A percentile compares a stretch with the other conserved stretches of the same genome.
Conservation (phyloP, 2,329 filamentous ascomycete genomes). For the Colletotrichum sp. region DNA sequence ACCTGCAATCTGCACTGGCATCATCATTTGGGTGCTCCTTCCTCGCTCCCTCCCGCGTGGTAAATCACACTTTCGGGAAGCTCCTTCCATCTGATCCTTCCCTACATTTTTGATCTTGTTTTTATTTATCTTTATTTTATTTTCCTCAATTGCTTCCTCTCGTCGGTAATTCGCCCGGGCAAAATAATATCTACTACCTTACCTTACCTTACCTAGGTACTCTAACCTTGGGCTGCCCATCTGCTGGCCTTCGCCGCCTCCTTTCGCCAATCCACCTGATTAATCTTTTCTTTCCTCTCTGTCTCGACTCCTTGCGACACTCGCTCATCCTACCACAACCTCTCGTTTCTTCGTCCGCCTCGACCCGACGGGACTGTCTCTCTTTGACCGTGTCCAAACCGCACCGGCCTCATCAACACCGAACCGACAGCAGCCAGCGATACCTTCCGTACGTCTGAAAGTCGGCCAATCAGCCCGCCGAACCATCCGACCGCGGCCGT, state of each 20-base stretch:
- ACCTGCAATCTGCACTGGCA: constrained; percentile 5
- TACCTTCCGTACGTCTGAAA: not conserved
- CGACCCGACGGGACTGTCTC: not conserved
- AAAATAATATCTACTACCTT: not conserved
- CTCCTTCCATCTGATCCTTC: not conserved
- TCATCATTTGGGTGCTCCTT: not conserved
- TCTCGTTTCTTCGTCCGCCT: not conserved
- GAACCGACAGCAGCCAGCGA: not conserved
- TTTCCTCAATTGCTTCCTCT: not conserved
- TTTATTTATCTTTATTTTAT: not conserved
- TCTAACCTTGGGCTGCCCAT: not conserved
- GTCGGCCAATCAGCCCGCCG: not conserved
- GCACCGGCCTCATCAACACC: not conserved
- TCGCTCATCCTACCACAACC: not conserved
- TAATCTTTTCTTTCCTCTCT: not conserved
- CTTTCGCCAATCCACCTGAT: not conserved
- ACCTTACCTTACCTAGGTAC: not conserved
- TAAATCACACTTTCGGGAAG: not conserved
- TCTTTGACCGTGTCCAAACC: not conserved
- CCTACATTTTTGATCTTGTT: not conserved
- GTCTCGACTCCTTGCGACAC: not conserved
- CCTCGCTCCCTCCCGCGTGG: not conserved
- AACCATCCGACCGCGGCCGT: constrained; percentile 2
- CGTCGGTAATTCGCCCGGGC: constrained; percentile 1
- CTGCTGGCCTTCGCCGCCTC: not conserved